A percentile compares a stretch with the other conserved stretches of the same genome.
Conservation (phyloP, 2,329 filamentous ascomycete species). For the Phyllosticta paracitricarpa region DNA sequence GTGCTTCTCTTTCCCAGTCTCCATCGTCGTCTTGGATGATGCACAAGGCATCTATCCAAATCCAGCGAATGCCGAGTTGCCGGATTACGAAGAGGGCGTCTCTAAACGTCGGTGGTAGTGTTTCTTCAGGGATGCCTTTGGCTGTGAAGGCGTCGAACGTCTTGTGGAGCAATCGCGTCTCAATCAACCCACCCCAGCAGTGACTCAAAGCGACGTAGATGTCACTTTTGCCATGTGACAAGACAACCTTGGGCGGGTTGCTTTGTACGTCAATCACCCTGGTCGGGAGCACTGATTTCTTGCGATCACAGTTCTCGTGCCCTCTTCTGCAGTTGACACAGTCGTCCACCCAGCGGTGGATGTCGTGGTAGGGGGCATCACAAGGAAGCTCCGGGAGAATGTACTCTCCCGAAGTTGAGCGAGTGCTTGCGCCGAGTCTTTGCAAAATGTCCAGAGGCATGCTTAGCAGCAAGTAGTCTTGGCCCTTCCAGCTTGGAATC, state of each 20-base stretch:
- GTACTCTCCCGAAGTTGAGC: background rate
- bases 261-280: background rate
- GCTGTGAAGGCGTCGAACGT: background rate
- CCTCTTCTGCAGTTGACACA: background rate
- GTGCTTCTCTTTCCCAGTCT: background rate
- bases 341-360: background rate
- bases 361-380: background rate
- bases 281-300: background rate
- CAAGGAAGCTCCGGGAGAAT: background rate
- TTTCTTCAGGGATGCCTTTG: background rate
- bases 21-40: conserved; percentile 3
- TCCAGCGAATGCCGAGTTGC: background rate
- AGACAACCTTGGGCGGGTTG: background rate
- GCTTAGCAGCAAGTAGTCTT: background rate
- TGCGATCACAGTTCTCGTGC: background rate
- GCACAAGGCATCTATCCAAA: conserved; percentile 6
- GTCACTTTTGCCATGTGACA: background rate
- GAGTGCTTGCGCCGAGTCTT: background rate
- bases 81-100: background rate
- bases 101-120: background rate
- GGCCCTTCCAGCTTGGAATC: background rate
- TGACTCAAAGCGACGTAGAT: conserved; percentile 3
- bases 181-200: background rate
- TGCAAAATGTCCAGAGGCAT: background rate
- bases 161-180: background rate